Percentiles rank a stretch among this genome's conserved stretches.
Evolutionary conservation across 164 flowering plant genomes (phyloP).

Genomic region (Echeveria elegans): DNA sequence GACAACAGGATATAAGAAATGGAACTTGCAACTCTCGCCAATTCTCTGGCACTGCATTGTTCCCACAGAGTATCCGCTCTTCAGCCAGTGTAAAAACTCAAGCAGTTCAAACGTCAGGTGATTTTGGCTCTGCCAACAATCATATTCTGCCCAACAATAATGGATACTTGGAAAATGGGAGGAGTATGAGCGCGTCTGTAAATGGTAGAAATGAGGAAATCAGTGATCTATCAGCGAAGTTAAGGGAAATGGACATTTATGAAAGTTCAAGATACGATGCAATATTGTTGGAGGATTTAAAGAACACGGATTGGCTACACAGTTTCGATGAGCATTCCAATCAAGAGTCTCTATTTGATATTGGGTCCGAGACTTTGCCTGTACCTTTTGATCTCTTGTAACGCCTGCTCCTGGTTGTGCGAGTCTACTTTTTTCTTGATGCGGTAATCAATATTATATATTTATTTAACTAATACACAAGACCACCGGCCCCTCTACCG

Average conservation of each 20-base stretch:
- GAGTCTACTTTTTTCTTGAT: background rate
- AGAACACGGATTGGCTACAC: conserved; percentile 72
- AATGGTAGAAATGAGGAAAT: conserved; percentile 16
- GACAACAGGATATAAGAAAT: too few species aligned
- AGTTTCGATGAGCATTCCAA: too few species aligned
- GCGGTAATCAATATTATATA: background rate
- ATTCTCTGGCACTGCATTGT: conserved; percentile 45
- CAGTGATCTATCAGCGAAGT: conserved; percentile 25
- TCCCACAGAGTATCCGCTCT: too few species aligned
- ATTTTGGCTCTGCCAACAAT: conserved; percentile 24
- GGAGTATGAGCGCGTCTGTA: too few species aligned
- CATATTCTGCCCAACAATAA: conserved; percentile 28
- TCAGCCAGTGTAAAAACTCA: conserved; percentile 37
- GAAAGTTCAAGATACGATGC: conserved; percentile 87
- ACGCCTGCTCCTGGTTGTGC: background rate
- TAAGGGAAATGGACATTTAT: too few species aligned
- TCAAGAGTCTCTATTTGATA: conserved; percentile 58
- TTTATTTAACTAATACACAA: too few species aligned
- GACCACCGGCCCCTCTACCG: background rate
- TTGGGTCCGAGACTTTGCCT: conserved; percentile 71
- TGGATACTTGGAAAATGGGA: too few species aligned
- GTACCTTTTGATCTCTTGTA: conserved; percentile 73
- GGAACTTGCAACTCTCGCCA: conserved; percentile 42
- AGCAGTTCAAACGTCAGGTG: conserved; percentile 20
- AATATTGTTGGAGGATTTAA: conserved; percentile 71